Evolutionary conservation across 495 filamentous ascomycete species (phyloP).

Genomic region (Aspergillus funiculosus): DNA sequence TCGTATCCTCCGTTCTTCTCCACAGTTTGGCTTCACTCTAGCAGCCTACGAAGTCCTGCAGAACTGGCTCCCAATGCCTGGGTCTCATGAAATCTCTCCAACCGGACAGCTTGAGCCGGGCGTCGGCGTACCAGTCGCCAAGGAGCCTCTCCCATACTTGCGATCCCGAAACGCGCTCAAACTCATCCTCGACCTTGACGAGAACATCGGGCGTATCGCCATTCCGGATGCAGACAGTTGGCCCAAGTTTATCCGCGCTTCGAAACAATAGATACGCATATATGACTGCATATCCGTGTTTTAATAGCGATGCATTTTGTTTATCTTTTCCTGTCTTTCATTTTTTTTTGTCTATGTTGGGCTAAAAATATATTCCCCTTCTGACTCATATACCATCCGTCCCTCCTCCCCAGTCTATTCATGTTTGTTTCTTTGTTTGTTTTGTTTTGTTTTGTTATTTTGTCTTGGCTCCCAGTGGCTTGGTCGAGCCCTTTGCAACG

Average conservation of each 20-base stretch:
- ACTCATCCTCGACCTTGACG: slow-evolving; percentile 89
- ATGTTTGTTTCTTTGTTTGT: slow-evolving; percentile 6
- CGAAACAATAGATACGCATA: slow-evolving; percentile 28
- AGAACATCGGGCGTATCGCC: slow-evolving; percentile 72
- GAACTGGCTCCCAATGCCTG: slow-evolving; percentile 75
- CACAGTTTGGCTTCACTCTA: slow-evolving; percentile 96
- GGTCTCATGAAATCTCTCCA: slow-evolving; percentile 42
- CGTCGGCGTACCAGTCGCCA: slow-evolving; percentile 52
- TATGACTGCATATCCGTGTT: slow-evolving; percentile 13
- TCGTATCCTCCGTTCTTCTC: slow-evolving; percentile 86
- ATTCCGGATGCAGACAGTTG: slow-evolving; percentile 48
- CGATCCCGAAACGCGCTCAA: slow-evolving; percentile 92
- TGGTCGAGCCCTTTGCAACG: too few species aligned
- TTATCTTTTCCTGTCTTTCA: not conserved
- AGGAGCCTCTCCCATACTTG: slow-evolving; percentile 69
- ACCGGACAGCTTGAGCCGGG: slow-evolving; percentile 48
- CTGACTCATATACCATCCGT: slow-evolving; percentile 5
- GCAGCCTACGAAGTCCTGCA: slow-evolving; percentile 92
- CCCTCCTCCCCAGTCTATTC: not conserved
- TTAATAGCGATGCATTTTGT: slow-evolving; percentile 30
- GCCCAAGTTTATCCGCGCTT: slow-evolving; percentile 34
- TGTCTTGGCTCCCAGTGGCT: slow-evolving; percentile 10
- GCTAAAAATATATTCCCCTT: slow-evolving; percentile 18
- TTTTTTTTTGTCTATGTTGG: slow-evolving; percentile 20
- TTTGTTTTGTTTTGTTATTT: not conserved